Conservation (phyloP, 1,284 basidiomycete genomes). For the Stereum hirsutum region DNA sequence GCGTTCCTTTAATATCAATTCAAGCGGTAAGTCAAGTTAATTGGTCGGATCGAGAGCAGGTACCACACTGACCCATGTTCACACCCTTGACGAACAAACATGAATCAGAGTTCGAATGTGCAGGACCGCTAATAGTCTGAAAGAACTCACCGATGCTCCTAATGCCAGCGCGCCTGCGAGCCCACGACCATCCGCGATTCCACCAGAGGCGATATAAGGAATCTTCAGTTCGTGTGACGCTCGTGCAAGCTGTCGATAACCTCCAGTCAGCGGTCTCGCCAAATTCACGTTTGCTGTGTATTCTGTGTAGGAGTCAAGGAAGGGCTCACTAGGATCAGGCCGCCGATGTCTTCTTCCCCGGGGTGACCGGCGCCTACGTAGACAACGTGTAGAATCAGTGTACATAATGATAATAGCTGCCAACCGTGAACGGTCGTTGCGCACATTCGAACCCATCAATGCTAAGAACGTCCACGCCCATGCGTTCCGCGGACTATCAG, state of each 20-base stretch:
- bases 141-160: conserved; percentile 50
- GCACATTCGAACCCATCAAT: conserved; percentile 87
- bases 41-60: background rate
- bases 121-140: too few relatives aligned
- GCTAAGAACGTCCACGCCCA: conserved; percentile 80
- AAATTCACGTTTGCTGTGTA: background rate
- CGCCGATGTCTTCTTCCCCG: conserved; percentile 91
- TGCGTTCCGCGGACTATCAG: conserved; percentile 57
- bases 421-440: conserved; percentile 9
- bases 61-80: conserved; percentile 63
- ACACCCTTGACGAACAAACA: conserved; percentile 68
- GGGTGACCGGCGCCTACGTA: conserved; percentile 83
- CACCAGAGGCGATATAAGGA: conserved; percentile 88
- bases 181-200: conserved; percentile 76
- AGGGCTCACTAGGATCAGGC: conserved; percentile 70
- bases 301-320: too few relatives aligned
- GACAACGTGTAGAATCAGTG: conserved; percentile 1
- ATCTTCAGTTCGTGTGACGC: conserved; percentile 80
- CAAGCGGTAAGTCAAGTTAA: background rate
- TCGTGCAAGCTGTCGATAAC: conserved; percentile 57
- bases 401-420: background rate
- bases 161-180: conserved; percentile 77
- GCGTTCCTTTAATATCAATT: conserved; percentile 43
- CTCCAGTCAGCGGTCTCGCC: background rate
- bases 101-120: too few relatives aligned